These are phyloP conservation scores for Xerocomellus amylosporus DNA, from an alignment of 768 basidiomycete species.

Conservation along the genomic window DNA sequence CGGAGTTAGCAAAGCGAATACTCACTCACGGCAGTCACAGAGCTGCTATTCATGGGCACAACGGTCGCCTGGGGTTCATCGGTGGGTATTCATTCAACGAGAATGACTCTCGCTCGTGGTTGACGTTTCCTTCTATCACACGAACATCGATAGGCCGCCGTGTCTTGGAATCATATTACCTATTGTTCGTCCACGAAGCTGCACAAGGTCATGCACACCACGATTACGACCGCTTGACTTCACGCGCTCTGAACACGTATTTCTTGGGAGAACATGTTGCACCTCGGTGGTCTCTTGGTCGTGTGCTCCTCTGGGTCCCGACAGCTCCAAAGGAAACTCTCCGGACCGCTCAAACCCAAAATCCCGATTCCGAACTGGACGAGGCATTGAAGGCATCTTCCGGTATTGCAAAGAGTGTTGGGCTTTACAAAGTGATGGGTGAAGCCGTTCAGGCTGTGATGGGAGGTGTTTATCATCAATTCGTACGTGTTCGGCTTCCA, in stretches of 20 bases:
- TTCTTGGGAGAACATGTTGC: conserved; percentile 72
- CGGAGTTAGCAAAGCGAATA: conserved; percentile 66
- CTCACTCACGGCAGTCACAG: conserved; percentile 78
- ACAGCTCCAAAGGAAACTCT: conserved; percentile 43
- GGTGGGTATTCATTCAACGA: conserved; percentile 39
- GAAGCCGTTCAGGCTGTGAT: conserved; percentile 73
- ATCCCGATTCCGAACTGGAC: conserved; percentile 26
- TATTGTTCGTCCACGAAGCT: conserved; percentile 65
- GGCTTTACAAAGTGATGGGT: conserved; percentile 75
- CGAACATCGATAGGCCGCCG: conserved; percentile 56
- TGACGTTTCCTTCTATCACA: not conserved
- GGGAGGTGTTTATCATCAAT: conserved; percentile 77
- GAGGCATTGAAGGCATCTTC: conserved; percentile 29
- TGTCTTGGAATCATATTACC: conserved; percentile 70
- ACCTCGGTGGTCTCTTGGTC: conserved; percentile 69
- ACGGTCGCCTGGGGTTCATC: conserved; percentile 67
- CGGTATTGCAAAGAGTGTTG: conserved; percentile 50
- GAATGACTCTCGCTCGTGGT: not conserved
- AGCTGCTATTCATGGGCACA: conserved; percentile 63
- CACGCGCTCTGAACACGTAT: conserved; percentile 64
- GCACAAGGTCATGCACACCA: conserved; percentile 44
- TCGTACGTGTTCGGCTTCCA: conserved; percentile 49
- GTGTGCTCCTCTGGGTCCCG: conserved; percentile 73
- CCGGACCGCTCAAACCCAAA: conserved; percentile 11
- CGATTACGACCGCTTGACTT: conserved; percentile 56